Evolutionary conservation across 2,329 filamentous ascomycete species (phyloP).

Genomic region (Nemania sp.): DNA sequence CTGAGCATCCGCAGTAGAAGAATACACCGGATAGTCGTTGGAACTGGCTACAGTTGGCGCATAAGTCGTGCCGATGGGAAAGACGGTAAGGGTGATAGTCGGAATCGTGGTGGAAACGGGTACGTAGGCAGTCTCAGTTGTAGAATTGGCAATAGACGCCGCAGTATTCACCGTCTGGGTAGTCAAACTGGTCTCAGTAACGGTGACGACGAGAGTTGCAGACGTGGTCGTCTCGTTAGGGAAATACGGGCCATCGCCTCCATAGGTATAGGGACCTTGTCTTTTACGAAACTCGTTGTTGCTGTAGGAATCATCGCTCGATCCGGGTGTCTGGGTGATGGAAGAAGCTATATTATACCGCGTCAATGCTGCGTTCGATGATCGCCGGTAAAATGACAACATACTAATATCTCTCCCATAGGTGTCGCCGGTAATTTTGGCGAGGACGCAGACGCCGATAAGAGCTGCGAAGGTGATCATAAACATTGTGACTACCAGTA

Average conservation of each 20-base stretch:
- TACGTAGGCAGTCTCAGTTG: not conserved
- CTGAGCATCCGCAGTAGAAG: slow-evolving; percentile 9
- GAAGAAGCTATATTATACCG: not conserved
- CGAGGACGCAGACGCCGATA: not conserved
- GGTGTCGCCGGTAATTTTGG: not conserved
- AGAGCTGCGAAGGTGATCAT: not conserved
- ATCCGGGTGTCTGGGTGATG: no score
- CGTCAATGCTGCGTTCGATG: not conserved
- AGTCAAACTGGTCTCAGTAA: slow-evolving; percentile 4
- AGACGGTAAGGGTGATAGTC: not conserved
- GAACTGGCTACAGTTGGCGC: slow-evolving; percentile 5
- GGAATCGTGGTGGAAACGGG: not conserved
- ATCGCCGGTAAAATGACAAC: not conserved
- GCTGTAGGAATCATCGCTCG: not conserved
- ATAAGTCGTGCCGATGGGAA: not conserved
- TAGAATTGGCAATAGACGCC: not conserved
- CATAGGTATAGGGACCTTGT: slow-evolving; percentile 12
- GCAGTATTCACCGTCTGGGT: slow-evolving; percentile 12
- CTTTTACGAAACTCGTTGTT: not conserved
- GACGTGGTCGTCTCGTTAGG: slow-evolving; percentile 4
- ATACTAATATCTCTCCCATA: not conserved
- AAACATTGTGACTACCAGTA: not conserved
- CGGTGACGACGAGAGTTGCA: slow-evolving; percentile 8
- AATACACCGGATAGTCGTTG: not conserved
- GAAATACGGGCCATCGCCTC: slow-evolving; percentile 1